Percentiles rank a stretch among this genome's conserved stretches.
Evolutionary conservation across 164 flowering plant genomes (phyloP).

Genomic region (Chloranthus sessilifolius): DNA sequence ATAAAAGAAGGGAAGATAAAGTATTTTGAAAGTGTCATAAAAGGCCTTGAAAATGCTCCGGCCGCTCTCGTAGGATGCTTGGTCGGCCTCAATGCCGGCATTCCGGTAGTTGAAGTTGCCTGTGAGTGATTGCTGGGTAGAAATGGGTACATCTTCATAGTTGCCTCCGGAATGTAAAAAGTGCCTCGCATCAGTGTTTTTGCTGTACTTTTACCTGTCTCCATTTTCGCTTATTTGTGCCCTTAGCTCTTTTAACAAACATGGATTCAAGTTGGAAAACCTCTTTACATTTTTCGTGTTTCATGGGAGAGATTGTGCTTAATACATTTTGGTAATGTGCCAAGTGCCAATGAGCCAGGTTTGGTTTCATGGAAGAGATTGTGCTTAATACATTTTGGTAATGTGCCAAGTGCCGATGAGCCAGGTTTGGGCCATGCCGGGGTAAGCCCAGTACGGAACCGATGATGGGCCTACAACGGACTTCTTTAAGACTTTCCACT

Average conservation of each 20-base stretch:
- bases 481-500: too few relatives aligned
- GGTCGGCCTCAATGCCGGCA: constrained; percentile 45
- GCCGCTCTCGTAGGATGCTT: constrained; percentile 51
- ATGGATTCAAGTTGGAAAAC: not conserved
- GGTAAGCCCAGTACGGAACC: too few relatives aligned
- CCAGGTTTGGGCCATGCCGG: too few relatives aligned
- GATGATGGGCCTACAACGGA: too few relatives aligned
- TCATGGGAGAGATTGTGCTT: too few relatives aligned
- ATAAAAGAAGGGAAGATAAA: constrained; percentile 24
- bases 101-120: constrained; percentile 36
- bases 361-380: too few relatives aligned
- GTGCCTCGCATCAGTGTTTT: too few relatives aligned
- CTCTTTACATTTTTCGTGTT: not conserved
- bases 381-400: too few relatives aligned
- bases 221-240: not conserved
- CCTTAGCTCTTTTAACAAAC: not conserved
- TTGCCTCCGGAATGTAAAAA: too few relatives aligned
- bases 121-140: constrained; percentile 2
- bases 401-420: too few relatives aligned
- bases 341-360: too few relatives aligned
- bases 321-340: too few relatives aligned
- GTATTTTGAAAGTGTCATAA: constrained; percentile 45
- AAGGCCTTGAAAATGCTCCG: constrained; percentile 54
- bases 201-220: not conserved
- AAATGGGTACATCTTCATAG: not conserved